Conservation (phyloP, 768 basidiomycete genomes). For the Termitomyces sp. region DNA sequence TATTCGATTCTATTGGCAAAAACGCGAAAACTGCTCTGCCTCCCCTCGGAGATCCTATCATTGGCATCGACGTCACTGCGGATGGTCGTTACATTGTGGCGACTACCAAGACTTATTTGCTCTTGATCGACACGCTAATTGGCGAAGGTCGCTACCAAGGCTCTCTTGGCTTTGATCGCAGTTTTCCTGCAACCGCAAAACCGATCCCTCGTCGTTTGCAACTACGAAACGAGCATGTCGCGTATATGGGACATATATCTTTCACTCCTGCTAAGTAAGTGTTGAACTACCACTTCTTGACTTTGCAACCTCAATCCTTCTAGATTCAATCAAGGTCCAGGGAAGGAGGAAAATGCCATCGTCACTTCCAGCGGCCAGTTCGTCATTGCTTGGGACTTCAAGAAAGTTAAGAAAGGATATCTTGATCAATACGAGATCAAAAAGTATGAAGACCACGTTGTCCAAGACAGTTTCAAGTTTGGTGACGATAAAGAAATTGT, state of each 20-base stretch:
- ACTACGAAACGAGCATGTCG: slow-evolving; percentile 85
- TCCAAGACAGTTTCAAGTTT: slow-evolving; percentile 97
- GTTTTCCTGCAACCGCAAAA: slow-evolving; percentile 92
- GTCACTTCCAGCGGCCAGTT: slow-evolving; percentile 91
- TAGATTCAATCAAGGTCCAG: slow-evolving; percentile 91
- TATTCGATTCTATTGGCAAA: slow-evolving; percentile 96
- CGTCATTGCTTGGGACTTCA: slow-evolving; percentile 97
- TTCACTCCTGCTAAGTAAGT: slow-evolving; percentile 91
- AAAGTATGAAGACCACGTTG: slow-evolving; percentile 90
- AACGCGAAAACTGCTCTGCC: slow-evolving; percentile 98
- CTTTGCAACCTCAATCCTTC: not conserved
- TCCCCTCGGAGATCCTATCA: slow-evolving; percentile 90
- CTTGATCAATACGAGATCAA: slow-evolving; percentile 95
- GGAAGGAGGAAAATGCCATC: slow-evolving; percentile 88
- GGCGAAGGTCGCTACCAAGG: slow-evolving; percentile 85
- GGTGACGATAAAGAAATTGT: slow-evolving; percentile 95
- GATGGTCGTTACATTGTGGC: slow-evolving; percentile 94
- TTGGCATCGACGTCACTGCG: slow-evolving; percentile 91
- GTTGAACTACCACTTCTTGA: slow-evolving; percentile 1
- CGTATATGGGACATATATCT: slow-evolving; percentile 86
- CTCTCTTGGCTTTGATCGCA: slow-evolving; percentile 83
- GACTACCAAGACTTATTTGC: slow-evolving; percentile 89
- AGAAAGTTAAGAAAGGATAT: slow-evolving; percentile 88
- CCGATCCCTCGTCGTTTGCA: slow-evolving; percentile 86
- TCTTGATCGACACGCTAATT: slow-evolving; percentile 93